phyloP scores from a whole-genome alignment of 2,329 filamentous ascomycete species.

The Diaporthe destruens region DNA sequence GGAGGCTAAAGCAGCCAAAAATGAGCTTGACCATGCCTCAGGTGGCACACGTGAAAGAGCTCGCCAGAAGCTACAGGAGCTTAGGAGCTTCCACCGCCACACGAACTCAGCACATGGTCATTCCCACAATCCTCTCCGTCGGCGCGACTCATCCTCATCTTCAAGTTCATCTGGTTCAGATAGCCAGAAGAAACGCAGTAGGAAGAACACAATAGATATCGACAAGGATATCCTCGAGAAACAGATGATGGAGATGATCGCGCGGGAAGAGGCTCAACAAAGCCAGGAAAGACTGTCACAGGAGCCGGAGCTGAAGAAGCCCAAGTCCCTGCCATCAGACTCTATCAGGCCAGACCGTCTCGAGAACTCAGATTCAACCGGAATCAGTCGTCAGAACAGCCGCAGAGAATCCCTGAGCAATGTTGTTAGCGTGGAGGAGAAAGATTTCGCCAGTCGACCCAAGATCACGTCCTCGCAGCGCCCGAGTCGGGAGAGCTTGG shows the following conservation, averaged over 20 bases:
- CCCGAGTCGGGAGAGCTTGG: slow-evolving; percentile 59
- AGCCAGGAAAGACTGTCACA: slow-evolving; percentile 52
- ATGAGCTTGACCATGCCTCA: slow-evolving; percentile 59
- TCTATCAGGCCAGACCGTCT: slow-evolving; percentile 51
- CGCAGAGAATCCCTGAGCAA: slow-evolving; percentile 56
- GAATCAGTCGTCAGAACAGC: slow-evolving; percentile 50
- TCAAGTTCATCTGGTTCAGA: slow-evolving; percentile 74
- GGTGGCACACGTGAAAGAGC: slow-evolving; percentile 70
- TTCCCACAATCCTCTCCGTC: slow-evolving; percentile 65
- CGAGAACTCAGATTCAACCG: slow-evolving; percentile 45
- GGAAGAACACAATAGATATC: slow-evolving; percentile 61
- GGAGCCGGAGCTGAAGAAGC: slow-evolving; percentile 50
- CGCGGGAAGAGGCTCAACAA: slow-evolving; percentile 66
- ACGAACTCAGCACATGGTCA: slow-evolving; percentile 58
- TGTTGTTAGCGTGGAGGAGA: slow-evolving; percentile 56
- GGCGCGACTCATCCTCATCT: slow-evolving; percentile 67
- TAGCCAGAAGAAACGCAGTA: slow-evolving; percentile 56
- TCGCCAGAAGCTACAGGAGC: slow-evolving; percentile 70
- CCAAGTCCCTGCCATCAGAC: slow-evolving; percentile 50
- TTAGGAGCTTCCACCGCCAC: slow-evolving; percentile 68
- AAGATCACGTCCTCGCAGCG: slow-evolving; percentile 49
- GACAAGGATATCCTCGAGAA: slow-evolving; percentile 69
- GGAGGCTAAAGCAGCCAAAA: slow-evolving; percentile 47
- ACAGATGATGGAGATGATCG: slow-evolving; percentile 73
- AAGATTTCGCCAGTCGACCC: slow-evolving; percentile 35